Evolutionary conservation across 768 basidiomycete species (phyloP).

Genomic region (Zangia roseola): DNA sequence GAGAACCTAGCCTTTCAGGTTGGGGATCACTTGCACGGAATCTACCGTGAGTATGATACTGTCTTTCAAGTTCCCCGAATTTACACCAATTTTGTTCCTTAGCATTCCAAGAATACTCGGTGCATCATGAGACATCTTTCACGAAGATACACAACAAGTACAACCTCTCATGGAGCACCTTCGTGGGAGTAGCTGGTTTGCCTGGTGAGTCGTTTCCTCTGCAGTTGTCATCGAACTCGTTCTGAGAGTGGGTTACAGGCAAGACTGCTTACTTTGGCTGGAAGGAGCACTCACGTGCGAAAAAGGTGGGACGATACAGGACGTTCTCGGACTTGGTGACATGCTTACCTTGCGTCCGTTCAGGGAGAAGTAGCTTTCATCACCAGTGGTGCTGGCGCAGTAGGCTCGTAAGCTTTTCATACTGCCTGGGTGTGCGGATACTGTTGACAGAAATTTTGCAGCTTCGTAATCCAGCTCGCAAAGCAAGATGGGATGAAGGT

Average conservation of each 20-base stretch:
- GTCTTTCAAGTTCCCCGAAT: too few relatives aligned
- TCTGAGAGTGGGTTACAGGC: slow-evolving; percentile 12
- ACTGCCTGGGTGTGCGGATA: too few relatives aligned
- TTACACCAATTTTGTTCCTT: slow-evolving; percentile 31
- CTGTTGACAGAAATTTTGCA: too few relatives aligned
- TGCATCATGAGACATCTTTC: neutral
- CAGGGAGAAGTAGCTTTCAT: too few relatives aligned
- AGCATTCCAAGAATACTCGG: slow-evolving; percentile 20
- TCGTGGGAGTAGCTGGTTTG: slow-evolving; percentile 32
- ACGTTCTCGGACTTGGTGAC: too few relatives aligned
- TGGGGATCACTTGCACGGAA: slow-evolving; percentile 15
- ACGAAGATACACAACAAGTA: slow-evolving; percentile 25
- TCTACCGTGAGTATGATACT: slow-evolving; percentile 31
- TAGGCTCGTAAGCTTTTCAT: too few relatives aligned
- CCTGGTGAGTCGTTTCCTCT: slow-evolving; percentile 2
- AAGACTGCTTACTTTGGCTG: slow-evolving; percentile 17
- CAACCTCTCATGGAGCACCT: slow-evolving; percentile 29
- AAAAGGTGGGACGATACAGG: slow-evolving; percentile 33
- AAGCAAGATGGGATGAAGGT: too few relatives aligned
- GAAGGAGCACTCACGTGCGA: slow-evolving; percentile 17
- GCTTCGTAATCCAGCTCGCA: too few relatives aligned
- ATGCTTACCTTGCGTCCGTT: too few relatives aligned
- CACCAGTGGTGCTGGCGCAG: too few relatives aligned
- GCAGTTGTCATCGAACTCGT: slow-evolving; percentile 14
- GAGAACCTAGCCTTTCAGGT: slow-evolving; percentile 10